Base-by-base conservation (phyloP, 202 grass and related monocot genomes). In the Zizania palustris region DNA sequence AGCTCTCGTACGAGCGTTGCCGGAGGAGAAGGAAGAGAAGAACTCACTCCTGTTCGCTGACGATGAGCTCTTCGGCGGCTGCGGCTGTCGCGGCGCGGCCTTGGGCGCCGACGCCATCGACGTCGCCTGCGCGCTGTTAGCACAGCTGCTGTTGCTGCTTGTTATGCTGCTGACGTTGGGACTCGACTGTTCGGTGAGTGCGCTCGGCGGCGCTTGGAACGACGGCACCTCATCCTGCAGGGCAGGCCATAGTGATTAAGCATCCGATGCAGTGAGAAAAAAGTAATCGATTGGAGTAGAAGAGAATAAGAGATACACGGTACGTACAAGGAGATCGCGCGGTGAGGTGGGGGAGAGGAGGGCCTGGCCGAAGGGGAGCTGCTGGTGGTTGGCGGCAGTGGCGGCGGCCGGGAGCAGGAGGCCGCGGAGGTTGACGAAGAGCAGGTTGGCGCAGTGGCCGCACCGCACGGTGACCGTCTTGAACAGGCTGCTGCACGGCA, bases 401-500 rank as follows among this genome's bases (percentile, higher is more conserved):
- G 14, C 20, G 9, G 85, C 58, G 5, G 88, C 16, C 59, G 88
- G 85, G 62, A 88, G 85, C 21, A 93, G 75, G 79, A 90, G 85
- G 43, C 76, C 54, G 12, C 87, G 42, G 77, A 90, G 85, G 87
- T 93, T 87, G 85, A 93, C 91, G 59, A 83, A 90, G 83, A 93
- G 88, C 48, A 93, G 83, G 69, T 90, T 88, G 73, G 76, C 50
- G 85, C 91, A 93, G 88, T 90, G 85, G 63, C 91, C 91, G 80
- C 91, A 93, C 22, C 91, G 72, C 67, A 93, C 91, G 20, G 85
- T 85, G 63, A 93, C 91, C 62, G 88, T 90, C 79, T 88, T 88
- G 76, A 86, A 88, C 22, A 93, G 21, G 75, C 91, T 93, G 80
- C 83, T 93, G 58, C 85, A 86, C 59, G 91, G 91, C 69, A 93